Evolutionary conservation across 2,329 filamentous ascomycete genomes (phyloP).

Genomic region (Cladophialophora exuberans): DNA sequence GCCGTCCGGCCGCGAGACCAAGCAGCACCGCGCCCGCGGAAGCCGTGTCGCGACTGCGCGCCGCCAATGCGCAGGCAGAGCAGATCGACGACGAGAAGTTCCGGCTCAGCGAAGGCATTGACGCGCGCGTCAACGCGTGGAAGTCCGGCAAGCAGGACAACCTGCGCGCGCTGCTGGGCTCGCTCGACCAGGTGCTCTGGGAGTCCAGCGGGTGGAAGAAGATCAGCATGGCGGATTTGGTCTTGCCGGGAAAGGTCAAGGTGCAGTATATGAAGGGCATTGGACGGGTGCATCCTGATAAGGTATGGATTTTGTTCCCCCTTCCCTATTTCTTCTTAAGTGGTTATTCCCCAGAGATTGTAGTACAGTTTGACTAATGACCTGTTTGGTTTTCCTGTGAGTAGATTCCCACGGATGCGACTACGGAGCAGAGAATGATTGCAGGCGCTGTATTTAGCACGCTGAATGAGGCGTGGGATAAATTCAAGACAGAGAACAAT

Average conservation of each 20-base stretch:
- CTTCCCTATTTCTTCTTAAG: background rate
- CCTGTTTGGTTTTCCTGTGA: background rate
- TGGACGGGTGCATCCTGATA: constrained; percentile 96
- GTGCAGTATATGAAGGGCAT: constrained; percentile 99
- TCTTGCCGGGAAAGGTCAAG: constrained; percentile 94
- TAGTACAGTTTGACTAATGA: background rate
- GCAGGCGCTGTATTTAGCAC: constrained; percentile 67
- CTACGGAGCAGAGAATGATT: constrained; percentile 69
- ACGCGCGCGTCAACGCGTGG: constrained; percentile 78
- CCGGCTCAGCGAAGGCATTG: constrained; percentile 81
- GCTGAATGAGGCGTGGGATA: constrained; percentile 70
- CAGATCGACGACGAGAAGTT: constrained; percentile 91
- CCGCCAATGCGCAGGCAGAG: constrained; percentile 83
- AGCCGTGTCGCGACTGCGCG: constrained; percentile 79
- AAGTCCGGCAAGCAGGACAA: constrained; percentile 92
- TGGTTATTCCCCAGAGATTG: background rate
- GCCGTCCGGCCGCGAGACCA: constrained; percentile 34
- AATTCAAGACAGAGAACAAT: constrained; percentile 66
- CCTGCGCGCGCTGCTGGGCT: constrained; percentile 81
- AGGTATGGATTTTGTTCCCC: constrained; percentile 62
- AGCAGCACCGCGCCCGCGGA: constrained; percentile 53
- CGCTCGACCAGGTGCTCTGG: constrained; percentile 89
- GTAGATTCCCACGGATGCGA: constrained; percentile 66
- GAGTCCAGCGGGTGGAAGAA: constrained; percentile 94
- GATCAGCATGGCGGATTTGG: constrained; percentile 88